phyloP scores from a whole-genome alignment of 192 early-diverging fungal genomes.

The Physocladia obscura region DNA sequence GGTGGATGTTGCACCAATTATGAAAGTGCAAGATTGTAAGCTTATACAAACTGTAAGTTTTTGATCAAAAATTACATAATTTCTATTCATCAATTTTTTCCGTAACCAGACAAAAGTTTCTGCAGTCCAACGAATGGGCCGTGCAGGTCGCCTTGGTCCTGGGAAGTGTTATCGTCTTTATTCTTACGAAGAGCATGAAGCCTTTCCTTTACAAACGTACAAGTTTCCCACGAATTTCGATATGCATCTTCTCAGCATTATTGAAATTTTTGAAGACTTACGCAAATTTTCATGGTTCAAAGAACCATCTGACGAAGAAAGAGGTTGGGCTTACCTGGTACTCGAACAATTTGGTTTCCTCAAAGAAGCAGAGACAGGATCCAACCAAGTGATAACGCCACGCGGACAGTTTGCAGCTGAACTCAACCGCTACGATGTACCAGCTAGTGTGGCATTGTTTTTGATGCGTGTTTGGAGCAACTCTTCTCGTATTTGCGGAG shows the following conservation, averaged over 20 bases:
- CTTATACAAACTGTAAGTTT: slow-evolving; percentile 24
- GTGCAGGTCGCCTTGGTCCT: slow-evolving; percentile 89
- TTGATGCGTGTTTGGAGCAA: slow-evolving; percentile 7
- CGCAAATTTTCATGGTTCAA: slow-evolving; percentile 27
- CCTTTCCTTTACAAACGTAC: slow-evolving; percentile 72
- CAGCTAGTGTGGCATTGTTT: slow-evolving; percentile 5
- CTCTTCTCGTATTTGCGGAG: background rate
- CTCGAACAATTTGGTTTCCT: slow-evolving; percentile 2
- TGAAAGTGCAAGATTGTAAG: slow-evolving; percentile 77
- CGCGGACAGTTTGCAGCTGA: slow-evolving; percentile 21
- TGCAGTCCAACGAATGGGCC: slow-evolving; percentile 85
- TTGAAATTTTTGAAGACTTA: slow-evolving; percentile 20
- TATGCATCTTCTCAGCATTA: slow-evolving; percentile 12
- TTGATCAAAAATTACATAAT: too few species aligned
- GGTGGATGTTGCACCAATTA: slow-evolving; percentile 43
- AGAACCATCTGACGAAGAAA: background rate
- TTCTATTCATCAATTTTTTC: background rate
- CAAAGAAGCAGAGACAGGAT: background rate
- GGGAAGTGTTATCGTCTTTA: slow-evolving; percentile 86
- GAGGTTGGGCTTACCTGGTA: slow-evolving; percentile 11
- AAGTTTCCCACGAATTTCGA: slow-evolving; percentile 18
- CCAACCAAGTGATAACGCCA: background rate
- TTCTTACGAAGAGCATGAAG: slow-evolving; percentile 74
- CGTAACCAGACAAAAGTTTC: slow-evolving; percentile 70
- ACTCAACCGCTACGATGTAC: slow-evolving; percentile 1